Conservation (phyloP, 2,329 filamentous ascomycete species). For the Colletotrichum aenigma region DNA sequence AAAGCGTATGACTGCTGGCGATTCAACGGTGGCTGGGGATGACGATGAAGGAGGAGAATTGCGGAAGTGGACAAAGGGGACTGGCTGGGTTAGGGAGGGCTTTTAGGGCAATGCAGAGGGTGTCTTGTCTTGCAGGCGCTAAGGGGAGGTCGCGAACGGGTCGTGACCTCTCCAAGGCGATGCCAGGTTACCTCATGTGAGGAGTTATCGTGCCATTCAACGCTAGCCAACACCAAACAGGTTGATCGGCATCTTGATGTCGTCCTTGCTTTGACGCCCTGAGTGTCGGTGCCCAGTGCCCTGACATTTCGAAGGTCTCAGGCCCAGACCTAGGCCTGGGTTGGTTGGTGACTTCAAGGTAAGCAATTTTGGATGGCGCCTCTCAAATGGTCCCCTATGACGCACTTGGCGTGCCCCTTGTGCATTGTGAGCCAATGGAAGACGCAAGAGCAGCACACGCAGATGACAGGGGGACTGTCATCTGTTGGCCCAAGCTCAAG, state of each 20-base stretch:
- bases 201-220: neutral
- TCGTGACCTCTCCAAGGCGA: neutral
- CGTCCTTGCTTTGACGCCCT: neutral
- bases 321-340: neutral
- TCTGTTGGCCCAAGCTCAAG: neutral
- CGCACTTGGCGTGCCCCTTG: neutral
- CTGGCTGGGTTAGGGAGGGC: neutral
- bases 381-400: slow-evolving; percentile 8
- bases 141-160: neutral
- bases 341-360: neutral
- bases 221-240: neutral
- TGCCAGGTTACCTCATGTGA: neutral
- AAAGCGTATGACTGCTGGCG: neutral
- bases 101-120: neutral
- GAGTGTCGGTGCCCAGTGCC: neutral
- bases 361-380: neutral
- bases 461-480: neutral
- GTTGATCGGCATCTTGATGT: neutral
- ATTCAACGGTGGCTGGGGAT: neutral
- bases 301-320: neutral
- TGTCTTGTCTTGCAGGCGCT: neutral
- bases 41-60: neutral
- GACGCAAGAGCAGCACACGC: neutral
- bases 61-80: neutral
- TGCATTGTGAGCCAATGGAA: neutral